Conservation (phyloP, 805 yeast genomes). For the Myxozyma neotropica region DNA sequence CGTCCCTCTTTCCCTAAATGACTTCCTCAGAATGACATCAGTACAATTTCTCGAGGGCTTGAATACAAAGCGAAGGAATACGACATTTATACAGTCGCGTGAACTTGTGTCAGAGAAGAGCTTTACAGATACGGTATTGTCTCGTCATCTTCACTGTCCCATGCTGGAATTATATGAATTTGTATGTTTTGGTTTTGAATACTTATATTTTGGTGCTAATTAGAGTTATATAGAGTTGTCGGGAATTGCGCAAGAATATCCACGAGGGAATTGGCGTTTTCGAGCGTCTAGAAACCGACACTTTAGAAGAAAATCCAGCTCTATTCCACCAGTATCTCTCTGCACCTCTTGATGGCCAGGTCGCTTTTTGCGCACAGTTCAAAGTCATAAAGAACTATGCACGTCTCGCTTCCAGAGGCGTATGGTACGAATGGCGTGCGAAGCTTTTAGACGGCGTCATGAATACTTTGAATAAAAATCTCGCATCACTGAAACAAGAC, state of each 20-base stretch:
- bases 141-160: conserved; percentile 47
- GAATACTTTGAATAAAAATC: conserved; percentile 36
- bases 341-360: conserved; percentile 46
- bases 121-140: conserved; percentile 46
- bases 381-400: conserved; percentile 55
- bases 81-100: conserved; percentile 34
- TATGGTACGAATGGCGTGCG: conserved; percentile 67
- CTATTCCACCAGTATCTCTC: conserved; percentile 54
- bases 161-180: conserved; percentile 55
- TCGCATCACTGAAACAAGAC: conserved; percentile 33
- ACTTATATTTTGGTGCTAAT: not conserved
- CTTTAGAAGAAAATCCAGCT: conserved; percentile 51
- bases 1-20: conserved; percentile 34
- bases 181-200: conserved; percentile 11
- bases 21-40: conserved; percentile 37
- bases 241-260: conserved; percentile 56
- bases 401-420: conserved; percentile 54
- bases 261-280: conserved; percentile 53
- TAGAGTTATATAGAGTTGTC: conserved; percentile 45
- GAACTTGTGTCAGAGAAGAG: conserved; percentile 29
- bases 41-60: conserved; percentile 41
- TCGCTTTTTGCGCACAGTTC: conserved; percentile 52
- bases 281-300: conserved; percentile 52
- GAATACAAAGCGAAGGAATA: conserved; percentile 31
- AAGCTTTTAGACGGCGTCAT: conserved; percentile 54